Base-by-base conservation (phyloP, 768 basidiomycete genomes). In the Hortiboletus flavorubellus region DNA sequence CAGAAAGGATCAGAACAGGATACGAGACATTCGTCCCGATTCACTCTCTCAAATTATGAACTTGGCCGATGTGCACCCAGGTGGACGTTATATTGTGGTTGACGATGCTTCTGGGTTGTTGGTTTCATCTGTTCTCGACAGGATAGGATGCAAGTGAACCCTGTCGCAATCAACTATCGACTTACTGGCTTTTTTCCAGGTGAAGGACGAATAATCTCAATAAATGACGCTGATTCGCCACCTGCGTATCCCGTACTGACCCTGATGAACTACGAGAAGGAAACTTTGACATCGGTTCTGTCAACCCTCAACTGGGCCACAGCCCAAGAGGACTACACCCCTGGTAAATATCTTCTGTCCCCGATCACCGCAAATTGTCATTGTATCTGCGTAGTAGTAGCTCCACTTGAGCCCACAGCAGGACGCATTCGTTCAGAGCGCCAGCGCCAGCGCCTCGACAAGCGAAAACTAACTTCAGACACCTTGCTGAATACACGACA, bases 31-130 rank as follows among this genome's bases (percentile, higher is more conserved):
- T 44, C 87, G 97, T 6, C 75, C 85, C 39, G 97, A 99, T 68
- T 84, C 92, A 7, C 76, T 98, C 18, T 86, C 93, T 5, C 96
- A 98, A 69, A 81, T 98, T 60, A 74, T 98, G 35, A 89, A 84
- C 56, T 72, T 93, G 49, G 88, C 86, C 18, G 93, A 91, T 64
- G 80, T 97, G 40, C 77, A 85, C 26, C 92, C 94, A 0, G 93
- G 90, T 11, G 90, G 93, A n/a, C 76, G 86, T 59, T 91, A 94
- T 65, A 72, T 99, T 38, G 86, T 86, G 3, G 89, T 98, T 0
- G 97, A 99, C 59, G 93, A 98, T 68, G 88, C 89, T 14, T 91
- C 91, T 34, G 97, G 97, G 1, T 66, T 98, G 37, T 69, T 99
- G 6, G 89, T 95, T 1, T 84, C 91, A 0, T 91, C 86, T 2